phyloP scores from a whole-genome alignment of 176 grass and related monocot species.

The Lolium rigidum region DNA sequence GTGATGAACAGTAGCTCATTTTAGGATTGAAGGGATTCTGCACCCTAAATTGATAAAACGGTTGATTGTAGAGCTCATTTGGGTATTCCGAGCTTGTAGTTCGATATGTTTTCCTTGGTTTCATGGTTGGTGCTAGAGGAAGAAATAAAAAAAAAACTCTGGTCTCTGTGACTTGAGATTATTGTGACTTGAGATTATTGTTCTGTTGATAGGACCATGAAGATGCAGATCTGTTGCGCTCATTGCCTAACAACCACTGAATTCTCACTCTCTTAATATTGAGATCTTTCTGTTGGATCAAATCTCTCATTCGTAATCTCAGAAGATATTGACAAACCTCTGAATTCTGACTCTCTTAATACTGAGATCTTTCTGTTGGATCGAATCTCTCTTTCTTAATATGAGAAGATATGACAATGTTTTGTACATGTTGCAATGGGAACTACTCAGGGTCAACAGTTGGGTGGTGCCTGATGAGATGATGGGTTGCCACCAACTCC shows the following conservation, averaged over 20 bases:
- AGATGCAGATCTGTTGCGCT: neutral
- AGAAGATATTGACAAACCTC: too few species aligned
- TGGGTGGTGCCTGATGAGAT: neutral
- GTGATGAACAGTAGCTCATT: neutral
- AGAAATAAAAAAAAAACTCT: conserved; percentile 32
- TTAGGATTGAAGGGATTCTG: conserved; percentile 11
- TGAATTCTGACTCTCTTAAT: neutral
- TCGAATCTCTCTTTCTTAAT: neutral
- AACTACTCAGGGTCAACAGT: neutral
- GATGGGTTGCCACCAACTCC: neutral
- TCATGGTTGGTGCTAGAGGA: neutral
- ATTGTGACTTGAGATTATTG: conserved; percentile 8
- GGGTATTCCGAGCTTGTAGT: conserved; percentile 32
- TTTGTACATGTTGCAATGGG: neutral
- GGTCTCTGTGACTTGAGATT: neutral
- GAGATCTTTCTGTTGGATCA: neutral
- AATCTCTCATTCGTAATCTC: too few species aligned
- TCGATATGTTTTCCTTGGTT: neutral
- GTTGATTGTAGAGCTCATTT: conserved; percentile 30
- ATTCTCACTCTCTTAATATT: neutral
- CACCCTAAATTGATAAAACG: neutral
- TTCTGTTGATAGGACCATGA: neutral
- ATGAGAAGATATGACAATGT: neutral
- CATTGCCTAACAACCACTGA: neutral
- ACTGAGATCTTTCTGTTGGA: neutral